Base-by-base conservation (phyloP, 192 early-diverging fungal species). In the Coemansia sp. region DNA sequence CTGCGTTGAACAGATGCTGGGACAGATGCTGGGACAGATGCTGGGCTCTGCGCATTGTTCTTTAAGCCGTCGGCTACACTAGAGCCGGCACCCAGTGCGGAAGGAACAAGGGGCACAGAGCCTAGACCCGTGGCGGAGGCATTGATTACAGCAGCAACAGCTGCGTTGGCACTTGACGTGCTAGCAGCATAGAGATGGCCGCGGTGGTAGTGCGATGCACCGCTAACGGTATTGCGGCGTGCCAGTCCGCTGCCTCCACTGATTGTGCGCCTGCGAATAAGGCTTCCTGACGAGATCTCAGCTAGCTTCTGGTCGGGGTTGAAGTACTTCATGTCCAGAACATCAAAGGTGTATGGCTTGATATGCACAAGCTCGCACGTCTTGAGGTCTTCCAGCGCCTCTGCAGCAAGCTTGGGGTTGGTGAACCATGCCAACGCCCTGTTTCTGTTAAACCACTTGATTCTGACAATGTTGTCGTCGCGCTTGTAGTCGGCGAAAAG, bases 381-480 rank as follows among this genome's bases (percentile, higher is more conserved):
- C 46, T 63, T 58, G 48, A 84, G 61, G 32, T 70, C 77, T 14
- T 84, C 68, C 7, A 84, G 73, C 13, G 81, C 81, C 69, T 78
- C 72, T 17, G 72, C 57, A 14, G 74, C 81, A 38, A 72, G 48
- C 62, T 70, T 50, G 11, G 81, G 64, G 69, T 70, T 73, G 60
- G 81, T 78, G 64, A 84, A 84, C 81, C 81, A 84, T 17, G 81
- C 81, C 43, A 84, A 45, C 6, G 81, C 81, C 39, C 76, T 72
- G 76, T 79, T 84, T 57, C 76, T 72, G 74, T 84, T 84, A 65
- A 84, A 84, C 81, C 81, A 84, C 67, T 79, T 78, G 69, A 84
- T 84, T 56, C 81, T 63, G n/a, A 78, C 76, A 45, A 84, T 84
- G 76, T 79, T 84, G 73, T 84, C 76, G 44, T 69, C 74, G 68